Evolutionary conservation across 345 rosid species (phyloP).

Genomic region (Nasturtium officinale): DNA sequence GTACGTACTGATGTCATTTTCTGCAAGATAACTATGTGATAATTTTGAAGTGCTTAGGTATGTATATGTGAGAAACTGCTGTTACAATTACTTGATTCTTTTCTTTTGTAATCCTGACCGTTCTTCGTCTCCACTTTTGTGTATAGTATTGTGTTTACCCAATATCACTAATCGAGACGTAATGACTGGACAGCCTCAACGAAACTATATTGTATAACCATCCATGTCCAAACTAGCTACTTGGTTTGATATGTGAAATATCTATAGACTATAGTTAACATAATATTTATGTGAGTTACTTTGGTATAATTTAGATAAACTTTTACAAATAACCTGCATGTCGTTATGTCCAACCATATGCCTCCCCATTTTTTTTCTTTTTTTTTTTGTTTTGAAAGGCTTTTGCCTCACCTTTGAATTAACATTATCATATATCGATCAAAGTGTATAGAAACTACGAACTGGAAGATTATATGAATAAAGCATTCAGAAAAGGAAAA

Average conservation of each 20-base stretch:
- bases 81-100: neutral
- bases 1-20: neutral
- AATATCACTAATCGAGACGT: neutral
- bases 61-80: neutral
- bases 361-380: no score
- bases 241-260: neutral
- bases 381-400: no score
- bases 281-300: neutral
- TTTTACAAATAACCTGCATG: neutral
- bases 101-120: neutral
- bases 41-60: conserved; percentile 20
- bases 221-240: conserved; percentile 4
- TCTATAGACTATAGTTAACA: neutral
- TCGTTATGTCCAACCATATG: no score
- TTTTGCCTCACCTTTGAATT: no score
- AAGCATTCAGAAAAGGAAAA: neutral
- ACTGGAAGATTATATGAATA: neutral
- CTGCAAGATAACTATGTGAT: neutral
- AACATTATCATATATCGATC: neutral
- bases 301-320: neutral
- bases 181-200: neutral
- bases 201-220: conserved; percentile 9
- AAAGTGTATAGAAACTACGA: neutral
- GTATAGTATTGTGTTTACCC: conserved; percentile 5
- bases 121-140: neutral